Evolutionary conservation across 2,329 filamentous ascomycete species (phyloP).

Genomic region (Trichoderma sp.): DNA sequence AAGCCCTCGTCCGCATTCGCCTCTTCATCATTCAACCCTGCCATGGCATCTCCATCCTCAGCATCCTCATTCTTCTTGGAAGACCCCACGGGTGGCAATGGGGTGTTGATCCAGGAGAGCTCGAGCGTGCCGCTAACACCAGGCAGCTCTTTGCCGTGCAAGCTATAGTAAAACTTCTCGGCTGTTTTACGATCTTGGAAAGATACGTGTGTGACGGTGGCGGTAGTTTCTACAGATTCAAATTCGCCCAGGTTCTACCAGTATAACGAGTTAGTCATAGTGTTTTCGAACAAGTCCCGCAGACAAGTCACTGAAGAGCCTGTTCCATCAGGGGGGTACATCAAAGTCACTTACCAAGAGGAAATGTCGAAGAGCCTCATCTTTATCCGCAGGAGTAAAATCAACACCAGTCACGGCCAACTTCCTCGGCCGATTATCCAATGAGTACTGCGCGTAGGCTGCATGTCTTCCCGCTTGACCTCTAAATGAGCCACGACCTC

Average conservation of each 20-base stretch:
- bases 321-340: slow-evolving; percentile 15
- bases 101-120: slow-evolving; percentile 56
- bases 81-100: slow-evolving; percentile 28
- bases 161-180: slow-evolving; percentile 64
- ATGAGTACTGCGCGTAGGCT: slow-evolving; percentile 61
- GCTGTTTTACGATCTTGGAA: slow-evolving; percentile 69
- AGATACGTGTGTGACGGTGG: slow-evolving; percentile 52
- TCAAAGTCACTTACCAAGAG: slow-evolving; percentile 55
- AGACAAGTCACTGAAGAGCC: background rate
- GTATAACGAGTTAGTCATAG: background rate
- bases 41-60: slow-evolving; percentile 29
- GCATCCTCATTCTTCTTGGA: slow-evolving; percentile 12
- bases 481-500: slow-evolving; percentile 41
- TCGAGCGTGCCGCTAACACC: slow-evolving; percentile 63
- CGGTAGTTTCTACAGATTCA: slow-evolving; percentile 52
- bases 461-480: slow-evolving; percentile 50
- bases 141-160: slow-evolving; percentile 58
- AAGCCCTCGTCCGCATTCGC: slow-evolving; percentile 21
- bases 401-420: slow-evolving; percentile 63
- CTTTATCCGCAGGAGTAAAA: slow-evolving; percentile 59
- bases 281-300: background rate
- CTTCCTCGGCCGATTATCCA: slow-evolving; percentile 74
- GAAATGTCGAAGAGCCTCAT: slow-evolving; percentile 69
- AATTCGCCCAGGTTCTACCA: slow-evolving; percentile 61
- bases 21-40: slow-evolving; percentile 25